Evolutionary conservation across 257 asterid genomes (phyloP), one percentile per base, ranked within the genome.

Genomic region (Cinchona pubescens): DNA sequence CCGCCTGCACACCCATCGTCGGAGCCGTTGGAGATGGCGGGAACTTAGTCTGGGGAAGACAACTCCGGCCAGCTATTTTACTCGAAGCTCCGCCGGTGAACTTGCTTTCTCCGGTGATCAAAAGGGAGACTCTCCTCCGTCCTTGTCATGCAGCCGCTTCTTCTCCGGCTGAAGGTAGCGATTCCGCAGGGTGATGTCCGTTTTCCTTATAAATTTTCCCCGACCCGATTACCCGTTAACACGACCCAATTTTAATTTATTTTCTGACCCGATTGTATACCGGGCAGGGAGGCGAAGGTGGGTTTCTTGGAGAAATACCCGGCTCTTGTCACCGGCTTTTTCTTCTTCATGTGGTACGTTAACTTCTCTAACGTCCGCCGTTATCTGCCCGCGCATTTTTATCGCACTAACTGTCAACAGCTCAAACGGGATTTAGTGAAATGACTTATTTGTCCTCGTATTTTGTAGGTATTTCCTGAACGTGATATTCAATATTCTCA

Each of bases 301-400:
- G 99, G 99, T 76, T 88, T 95, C 78, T 63, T 92, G 68, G 79
- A 86, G 80, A 92, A 91, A 72, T 87, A 91, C 78, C 97, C 96
- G 74, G 84, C 89, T 30, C 83, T 95, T 1, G 85, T 87, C 30
- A 95, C 98, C 71, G 99, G 99, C 19, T 95, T 91, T 83, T 92
- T 95, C 95, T 95, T 95, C 92, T 95, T 95, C 96, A 86, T 87
- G 96, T 95, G 97, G 99, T 94, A 83, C 13, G 93, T 79, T 66
- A 37, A 62, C n/a, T n/a, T n/a, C n/a, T 73, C 69, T 67, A 72
- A 67, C 58, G 37, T 45, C 40, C 58, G 40, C 38, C 58, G 78
- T 43, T n/a, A 27, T 18, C 37, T 62, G 40, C 69, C 71, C 75
- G 34, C 74, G 46, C 35, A 42, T 53, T 62, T 59, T 74, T 56